These are phyloP conservation scores for Silene conica DNA, from an alignment of 148 eudicot genomes.

Conservation along the genomic window DNA sequence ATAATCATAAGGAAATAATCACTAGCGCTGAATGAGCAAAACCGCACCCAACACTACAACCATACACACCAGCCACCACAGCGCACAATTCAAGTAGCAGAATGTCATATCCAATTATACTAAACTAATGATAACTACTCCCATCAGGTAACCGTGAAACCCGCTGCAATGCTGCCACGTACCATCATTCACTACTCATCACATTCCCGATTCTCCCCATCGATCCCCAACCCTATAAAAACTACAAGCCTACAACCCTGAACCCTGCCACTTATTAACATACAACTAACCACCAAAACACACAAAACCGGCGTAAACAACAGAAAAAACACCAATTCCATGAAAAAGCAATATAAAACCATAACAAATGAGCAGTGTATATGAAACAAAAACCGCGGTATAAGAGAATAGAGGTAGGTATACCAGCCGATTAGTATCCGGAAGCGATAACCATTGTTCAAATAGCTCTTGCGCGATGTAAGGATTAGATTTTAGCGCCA, in stretches of 20 bases:
- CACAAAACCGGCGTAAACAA: not conserved
- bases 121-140: not conserved
- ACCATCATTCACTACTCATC: not conserved
- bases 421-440: slow-evolving; percentile 72
- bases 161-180: too few relatives aligned
- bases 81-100: not conserved
- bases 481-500: slow-evolving; percentile 72
- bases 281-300: not conserved
- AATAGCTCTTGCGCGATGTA: slow-evolving; percentile 61
- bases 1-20: not conserved
- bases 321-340: not conserved
- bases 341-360: slow-evolving; percentile 3
- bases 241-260: not conserved
- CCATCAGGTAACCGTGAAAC: too few relatives aligned
- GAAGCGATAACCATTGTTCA: slow-evolving; percentile 84
- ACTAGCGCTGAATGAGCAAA: not conserved
- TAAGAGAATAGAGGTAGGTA: not conserved
- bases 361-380: not conserved
- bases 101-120: not conserved
- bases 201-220: not conserved
- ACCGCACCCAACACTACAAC: not conserved
- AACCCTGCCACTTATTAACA: not conserved
- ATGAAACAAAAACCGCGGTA: not conserved
- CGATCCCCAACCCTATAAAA: too few relatives aligned
- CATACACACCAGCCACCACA: not conserved